Evolutionary conservation across 164 flowering plant genomes (phyloP).

Genomic region (Taxillus chinensis): DNA sequence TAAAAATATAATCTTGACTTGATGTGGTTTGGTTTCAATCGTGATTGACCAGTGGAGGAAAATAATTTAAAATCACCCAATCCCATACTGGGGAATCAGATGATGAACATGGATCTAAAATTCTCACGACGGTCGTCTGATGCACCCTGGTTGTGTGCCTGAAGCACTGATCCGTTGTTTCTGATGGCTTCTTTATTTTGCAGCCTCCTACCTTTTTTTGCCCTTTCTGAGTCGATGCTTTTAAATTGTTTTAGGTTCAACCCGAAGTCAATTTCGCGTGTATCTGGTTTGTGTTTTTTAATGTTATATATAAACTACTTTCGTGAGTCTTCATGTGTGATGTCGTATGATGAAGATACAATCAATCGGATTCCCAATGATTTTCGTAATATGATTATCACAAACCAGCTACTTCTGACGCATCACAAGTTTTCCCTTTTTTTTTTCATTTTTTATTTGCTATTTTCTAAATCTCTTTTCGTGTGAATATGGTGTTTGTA

Average conservation of each 20-base stretch:
- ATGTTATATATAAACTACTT: too few relatives aligned
- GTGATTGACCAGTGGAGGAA: too few relatives aligned
- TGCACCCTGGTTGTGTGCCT: background rate
- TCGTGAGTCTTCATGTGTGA: background rate
- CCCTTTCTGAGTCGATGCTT: too few relatives aligned
- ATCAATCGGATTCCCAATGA: background rate
- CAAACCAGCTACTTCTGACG: slow-evolving; percentile 1
- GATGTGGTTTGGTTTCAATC: too few relatives aligned
- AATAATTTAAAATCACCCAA: too few relatives aligned
- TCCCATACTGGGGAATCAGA: background rate
- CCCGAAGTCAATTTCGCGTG: too few relatives aligned
- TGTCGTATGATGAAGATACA: background rate
- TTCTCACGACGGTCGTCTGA: slow-evolving; percentile 1
- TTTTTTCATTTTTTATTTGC: background rate
- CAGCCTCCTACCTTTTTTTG: too few relatives aligned
- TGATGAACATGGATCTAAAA: background rate
- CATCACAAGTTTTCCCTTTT: background rate
- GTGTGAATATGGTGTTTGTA: background rate
- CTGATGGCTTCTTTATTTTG: background rate
- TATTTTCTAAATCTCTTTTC: background rate
- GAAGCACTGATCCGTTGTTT: background rate
- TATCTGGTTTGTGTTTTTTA: background rate
- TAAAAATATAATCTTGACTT: too few relatives aligned
- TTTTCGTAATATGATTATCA: background rate
- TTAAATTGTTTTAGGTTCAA: too few relatives aligned